Evolutionary conservation across 495 filamentous ascomycete species (phyloP), one percentile per base, ranked within the genome.

Genomic region (Tuber brumale): DNA sequence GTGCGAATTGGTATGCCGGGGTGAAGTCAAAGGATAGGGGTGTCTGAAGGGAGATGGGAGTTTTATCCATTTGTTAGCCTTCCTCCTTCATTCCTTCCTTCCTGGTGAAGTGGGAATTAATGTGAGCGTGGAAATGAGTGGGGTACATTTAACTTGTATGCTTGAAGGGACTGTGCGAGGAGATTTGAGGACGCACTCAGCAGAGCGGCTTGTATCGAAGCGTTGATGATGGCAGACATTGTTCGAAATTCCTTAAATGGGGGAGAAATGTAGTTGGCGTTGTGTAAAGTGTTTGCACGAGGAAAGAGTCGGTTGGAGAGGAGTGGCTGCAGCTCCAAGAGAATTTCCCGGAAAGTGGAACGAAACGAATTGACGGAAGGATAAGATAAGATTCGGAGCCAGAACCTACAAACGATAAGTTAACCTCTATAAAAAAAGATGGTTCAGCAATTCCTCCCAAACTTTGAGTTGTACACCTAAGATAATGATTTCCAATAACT

Each of bases 161-260:
- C 88, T 57, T 90, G 88, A 75, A 97, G 89, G 61, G 86, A 83
- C 83, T 97, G 94, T 3, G 94, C 95, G 41, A 97, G 83, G 76
- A 97, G 76, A 79, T 96, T 97, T 76, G 94, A 94, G 7, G 92
- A 86, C 76, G 88, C 89, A 69, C 89, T 91, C 9, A 99, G 87
- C 71, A 93, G 75, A 23, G 89, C 89, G 21, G 92, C 87, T 83
- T 95, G 92, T 37, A 94, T 83, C 8, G 93, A 91, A 19, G 91
- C 90, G 42, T 81, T 86, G 37, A 90, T 85, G 69, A 95, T 86
- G 0, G 91, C 87, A 14, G 91, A 85, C 66, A 82, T 80, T 42
- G 39, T 70, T 69, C 12, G 57, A 31, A 18, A 66, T 31, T 14
- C 27, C 12, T 18, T 35, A 12, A 66, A 35, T 35, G 57, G 57